phyloP scores from a whole-genome alignment of 1,284 basidiomycete species.

The Schizopora paradoxa region DNA sequence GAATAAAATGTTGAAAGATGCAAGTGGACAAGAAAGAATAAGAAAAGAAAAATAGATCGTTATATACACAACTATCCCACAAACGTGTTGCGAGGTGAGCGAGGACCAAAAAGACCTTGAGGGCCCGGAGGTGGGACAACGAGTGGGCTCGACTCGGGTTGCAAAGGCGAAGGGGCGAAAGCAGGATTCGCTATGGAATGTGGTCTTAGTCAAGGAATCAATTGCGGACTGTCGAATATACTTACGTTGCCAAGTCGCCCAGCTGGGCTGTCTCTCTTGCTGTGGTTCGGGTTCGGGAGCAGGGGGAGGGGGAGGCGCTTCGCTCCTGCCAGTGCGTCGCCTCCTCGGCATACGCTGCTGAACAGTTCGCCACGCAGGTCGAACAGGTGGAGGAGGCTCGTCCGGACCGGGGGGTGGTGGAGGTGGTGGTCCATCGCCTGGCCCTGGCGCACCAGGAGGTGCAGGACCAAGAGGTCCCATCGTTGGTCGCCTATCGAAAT shows the following conservation, averaged over 20 bases:
- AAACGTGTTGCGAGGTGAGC: constrained; percentile 21
- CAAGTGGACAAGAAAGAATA: background rate
- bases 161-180: constrained; percentile 44
- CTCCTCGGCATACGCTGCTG: constrained; percentile 17
- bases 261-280: constrained; percentile 40
- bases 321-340: constrained; percentile 10
- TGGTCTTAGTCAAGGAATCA: constrained; percentile 10
- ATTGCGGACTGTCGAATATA: constrained; percentile 15
- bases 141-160: constrained; percentile 45
- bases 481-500: constrained; percentile 38
- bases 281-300: constrained; percentile 27
- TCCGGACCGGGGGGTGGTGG: constrained; percentile 22
- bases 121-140: constrained; percentile 50
- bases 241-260: constrained; percentile 71
- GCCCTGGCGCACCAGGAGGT: constrained; percentile 32
- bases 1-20: constrained; percentile 1
- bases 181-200: constrained; percentile 40
- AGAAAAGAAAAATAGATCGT: background rate
- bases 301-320: constrained; percentile 10
- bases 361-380: constrained; percentile 19
- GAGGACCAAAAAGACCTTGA: constrained; percentile 56
- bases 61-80: background rate
- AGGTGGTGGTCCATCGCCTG: constrained; percentile 31
- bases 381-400: constrained; percentile 20
- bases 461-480: constrained; percentile 34